These are phyloP conservation scores for Ceraceosorus guamensis DNA, from an alignment of 1,284 basidiomycete species.

Conservation along the genomic window DNA sequence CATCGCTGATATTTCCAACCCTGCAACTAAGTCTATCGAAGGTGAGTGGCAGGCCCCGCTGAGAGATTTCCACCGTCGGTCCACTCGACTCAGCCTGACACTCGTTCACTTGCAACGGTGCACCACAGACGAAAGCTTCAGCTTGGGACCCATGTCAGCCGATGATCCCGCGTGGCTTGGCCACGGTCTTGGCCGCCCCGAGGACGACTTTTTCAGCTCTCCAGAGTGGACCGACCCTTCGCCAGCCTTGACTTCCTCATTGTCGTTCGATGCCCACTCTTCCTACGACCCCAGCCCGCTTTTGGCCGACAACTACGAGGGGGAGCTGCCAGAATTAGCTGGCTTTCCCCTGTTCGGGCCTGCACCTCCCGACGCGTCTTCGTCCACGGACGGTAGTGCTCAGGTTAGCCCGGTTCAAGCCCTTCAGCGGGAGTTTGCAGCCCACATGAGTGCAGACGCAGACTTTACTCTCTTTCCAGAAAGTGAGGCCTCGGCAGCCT, in stretches of 20 bases:
- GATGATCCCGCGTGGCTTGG: background rate
- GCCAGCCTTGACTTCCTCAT: slow-evolving; percentile 37
- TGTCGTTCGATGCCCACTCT: slow-evolving; percentile 34
- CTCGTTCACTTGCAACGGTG: background rate
- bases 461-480: slow-evolving; percentile 35
- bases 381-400: too few relatives aligned
- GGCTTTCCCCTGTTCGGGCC: slow-evolving; percentile 33
- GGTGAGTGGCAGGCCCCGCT: background rate
- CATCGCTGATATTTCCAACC: background rate
- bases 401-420: slow-evolving; percentile 20
- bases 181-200: slow-evolving; percentile 2
- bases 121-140: background rate
- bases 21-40: background rate
- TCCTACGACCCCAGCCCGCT: slow-evolving; percentile 41
- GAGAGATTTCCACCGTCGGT: slow-evolving; percentile 1
- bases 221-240: slow-evolving; percentile 41
- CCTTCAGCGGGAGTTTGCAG: slow-evolving; percentile 17
- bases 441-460: slow-evolving; percentile 4
- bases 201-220: slow-evolving; percentile 35
- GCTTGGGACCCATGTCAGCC: background rate
- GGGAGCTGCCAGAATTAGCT: slow-evolving; percentile 9
- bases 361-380: background rate
- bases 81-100: too few relatives aligned
- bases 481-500: slow-evolving; percentile 12
- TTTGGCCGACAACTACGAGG: slow-evolving; percentile 33